These are phyloP conservation scores for Zymoseptoria passerinii DNA, from an alignment of 2,329 filamentous ascomycete species.

Conservation along the genomic window DNA sequence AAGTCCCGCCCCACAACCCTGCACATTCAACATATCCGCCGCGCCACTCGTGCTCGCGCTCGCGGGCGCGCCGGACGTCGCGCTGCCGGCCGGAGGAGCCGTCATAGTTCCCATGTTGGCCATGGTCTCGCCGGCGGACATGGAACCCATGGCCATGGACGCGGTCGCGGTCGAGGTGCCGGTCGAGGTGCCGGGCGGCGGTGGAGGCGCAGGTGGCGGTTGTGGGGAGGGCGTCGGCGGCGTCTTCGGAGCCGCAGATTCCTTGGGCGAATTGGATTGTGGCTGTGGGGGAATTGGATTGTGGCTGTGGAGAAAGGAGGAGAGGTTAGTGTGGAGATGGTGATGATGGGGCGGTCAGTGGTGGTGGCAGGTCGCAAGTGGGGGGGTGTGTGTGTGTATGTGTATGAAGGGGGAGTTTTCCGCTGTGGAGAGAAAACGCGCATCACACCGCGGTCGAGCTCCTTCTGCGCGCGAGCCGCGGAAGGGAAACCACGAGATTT, in stretches of 20 bases:
- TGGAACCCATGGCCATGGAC: not conserved
- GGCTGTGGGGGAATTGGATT: conserved; percentile 22
- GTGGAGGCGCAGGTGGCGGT: conserved; percentile 29
- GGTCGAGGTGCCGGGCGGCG: not conserved
- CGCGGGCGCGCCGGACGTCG: not conserved
- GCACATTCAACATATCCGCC: not conserved
- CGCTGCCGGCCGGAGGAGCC: not conserved
- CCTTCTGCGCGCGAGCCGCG: not conserved
- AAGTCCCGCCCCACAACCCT: not conserved
- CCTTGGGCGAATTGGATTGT: conserved; percentile 34
- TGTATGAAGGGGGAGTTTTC: not conserved
- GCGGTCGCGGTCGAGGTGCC: not conserved
- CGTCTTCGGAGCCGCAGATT: conserved; percentile 33
- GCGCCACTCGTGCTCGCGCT: not conserved
- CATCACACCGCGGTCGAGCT: not conserved
- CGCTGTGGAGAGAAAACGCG: not conserved
- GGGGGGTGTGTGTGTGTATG: no score
- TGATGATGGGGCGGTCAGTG: not conserved
- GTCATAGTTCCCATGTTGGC: not conserved
- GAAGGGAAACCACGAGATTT: no score
- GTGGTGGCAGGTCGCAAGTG: no score
- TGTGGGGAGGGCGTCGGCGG: conserved; percentile 27
- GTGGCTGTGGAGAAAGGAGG: not conserved
- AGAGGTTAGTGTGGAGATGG: not conserved
- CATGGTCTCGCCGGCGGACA: not conserved